Evolutionary conservation across 352 stramenopile species (phyloP), one percentile per base, ranked within the genome.

Genomic region (Achlya hypogyna): DNA sequence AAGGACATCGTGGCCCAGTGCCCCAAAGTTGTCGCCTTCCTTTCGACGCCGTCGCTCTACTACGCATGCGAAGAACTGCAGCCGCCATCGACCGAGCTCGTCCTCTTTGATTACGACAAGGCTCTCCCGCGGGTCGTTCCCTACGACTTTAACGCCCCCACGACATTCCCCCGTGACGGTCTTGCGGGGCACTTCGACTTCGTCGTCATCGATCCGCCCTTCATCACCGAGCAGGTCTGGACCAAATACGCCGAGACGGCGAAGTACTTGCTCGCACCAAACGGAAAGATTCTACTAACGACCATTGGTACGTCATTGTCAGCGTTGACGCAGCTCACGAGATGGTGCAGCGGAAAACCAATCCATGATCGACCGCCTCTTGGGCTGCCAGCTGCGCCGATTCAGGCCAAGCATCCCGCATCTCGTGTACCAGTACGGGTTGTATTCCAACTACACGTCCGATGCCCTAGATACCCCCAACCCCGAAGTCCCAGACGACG

Each of bases 391-490:
- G 40, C 74, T 66, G 53, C 75, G 72, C 51, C 65, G 59, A 12
- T 98, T 98, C 72, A 85, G 87, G 54, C 93, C 93, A 1, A 91
- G 79, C 23, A 98, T 98, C 65, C 92, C 95, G 16, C 86, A 98
- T 74, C 81, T 98, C 22, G 89, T 98, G 49, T 98, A 98, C 74
- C 93, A 98, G 69, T 98, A 98, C 70, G 86, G 83, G 10, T 76
- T 96, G 6, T 98, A 85, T 70, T 79, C 85, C 56, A 98, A 98
- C 76, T 98, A 96, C 53, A 60, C 75, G n/a, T 93, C 86, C 0
- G 38, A 64, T 25, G 69, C 71, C n/a, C 76, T 97, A 22, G 69
- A 73, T 22, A 45, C 65, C 12, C 23, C 59, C 42, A 97, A 97
- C 51, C 82, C 84, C 0, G 89, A 97, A 64, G 75, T 97, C 25